Percentiles rank a stretch among this genome's conserved stretches.
Conservation (phyloP, 805 yeast genomes). For the Pichia eremophila region DNA sequence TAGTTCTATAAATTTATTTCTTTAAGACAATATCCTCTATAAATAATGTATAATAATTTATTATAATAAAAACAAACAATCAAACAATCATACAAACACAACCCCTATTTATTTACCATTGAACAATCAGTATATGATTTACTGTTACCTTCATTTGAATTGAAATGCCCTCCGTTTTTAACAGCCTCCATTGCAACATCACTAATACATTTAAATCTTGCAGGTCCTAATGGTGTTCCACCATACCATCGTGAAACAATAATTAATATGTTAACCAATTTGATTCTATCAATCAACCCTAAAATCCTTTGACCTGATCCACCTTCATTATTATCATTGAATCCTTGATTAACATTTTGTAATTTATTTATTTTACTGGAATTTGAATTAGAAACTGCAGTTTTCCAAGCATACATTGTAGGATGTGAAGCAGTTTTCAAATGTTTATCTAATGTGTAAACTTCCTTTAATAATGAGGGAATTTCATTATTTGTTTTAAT, state of each 20-base stretch:
- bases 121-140: conserved; percentile 12
- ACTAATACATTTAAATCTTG: conserved; percentile 60
- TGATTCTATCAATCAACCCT: conserved; percentile 40
- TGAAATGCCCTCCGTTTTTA: conserved; percentile 26
- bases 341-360: conserved; percentile 41
- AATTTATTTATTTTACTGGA: conserved; percentile 11
- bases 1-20: not conserved
- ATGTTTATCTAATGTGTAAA: conserved; percentile 37
- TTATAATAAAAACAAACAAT: too few relatives aligned
- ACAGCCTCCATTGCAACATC: conserved; percentile 46
- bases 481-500: conserved; percentile 35
- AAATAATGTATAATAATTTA: not conserved
- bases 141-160: not conserved
- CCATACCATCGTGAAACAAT: conserved; percentile 81
- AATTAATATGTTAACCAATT: conserved; percentile 45
- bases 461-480: conserved; percentile 29
- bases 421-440: conserved; percentile 59
- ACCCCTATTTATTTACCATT: too few relatives aligned
- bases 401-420: conserved; percentile 67
- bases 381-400: conserved; percentile 23
- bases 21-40: not conserved
- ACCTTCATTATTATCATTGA: conserved; percentile 61
- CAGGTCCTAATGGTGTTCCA: conserved; percentile 64
- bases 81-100: too few relatives aligned
- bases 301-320: conserved; percentile 62